Base-by-base conservation (phyloP, 768 basidiomycete species). In the Peribolospora kevripleyi region DNA sequence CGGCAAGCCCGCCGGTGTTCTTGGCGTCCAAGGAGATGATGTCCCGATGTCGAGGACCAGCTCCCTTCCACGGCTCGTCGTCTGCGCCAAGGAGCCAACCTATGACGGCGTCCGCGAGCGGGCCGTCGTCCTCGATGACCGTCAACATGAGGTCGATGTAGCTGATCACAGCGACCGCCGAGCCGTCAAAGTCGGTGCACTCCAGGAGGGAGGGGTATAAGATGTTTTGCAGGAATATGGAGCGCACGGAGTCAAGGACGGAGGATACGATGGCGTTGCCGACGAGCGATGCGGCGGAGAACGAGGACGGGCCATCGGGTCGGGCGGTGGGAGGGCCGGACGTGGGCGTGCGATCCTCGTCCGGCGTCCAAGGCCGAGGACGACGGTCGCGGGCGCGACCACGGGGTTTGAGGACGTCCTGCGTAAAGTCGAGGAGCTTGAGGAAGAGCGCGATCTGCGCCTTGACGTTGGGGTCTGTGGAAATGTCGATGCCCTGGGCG, bases 91-190 rank as follows among this genome's bases (percentile, higher is more conserved):
- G 74, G 45, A 91, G 75, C 68, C 84, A 91, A 50, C 76, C 72
- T 46, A 90, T 73, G 11, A 91, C 69, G 36, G 82, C 71, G 49
- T 80, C 76, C 11, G 75, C 76, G 46, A 91, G 73, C 51, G 73
- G 75, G 1, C 79, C 49, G 5, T 55, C 80, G 36, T 76, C 72
- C 42, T 76, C 73, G 5, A 90, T 72, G 0, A 80, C 84, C 55
- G 78, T 74, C 53, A 87, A 73, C 74, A 86, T 81, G 62, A 85
- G 76, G 60, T 93, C 86, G 59, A 95, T 78, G 65, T 97, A 95
- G 11, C 83, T 85, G 76, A 95, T 79, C 54, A 97, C 88, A 7
- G 91, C 88, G 2, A 93, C 81, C 0, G 88, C 84, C 58, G 87
- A 91, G n/a, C 91, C 91, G 65, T 95, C 91, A 4, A 73, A 64